These are phyloP conservation scores for Arctostaphylos glauca DNA, from an alignment of 148 eudicot species.

Conservation along the genomic window DNA sequence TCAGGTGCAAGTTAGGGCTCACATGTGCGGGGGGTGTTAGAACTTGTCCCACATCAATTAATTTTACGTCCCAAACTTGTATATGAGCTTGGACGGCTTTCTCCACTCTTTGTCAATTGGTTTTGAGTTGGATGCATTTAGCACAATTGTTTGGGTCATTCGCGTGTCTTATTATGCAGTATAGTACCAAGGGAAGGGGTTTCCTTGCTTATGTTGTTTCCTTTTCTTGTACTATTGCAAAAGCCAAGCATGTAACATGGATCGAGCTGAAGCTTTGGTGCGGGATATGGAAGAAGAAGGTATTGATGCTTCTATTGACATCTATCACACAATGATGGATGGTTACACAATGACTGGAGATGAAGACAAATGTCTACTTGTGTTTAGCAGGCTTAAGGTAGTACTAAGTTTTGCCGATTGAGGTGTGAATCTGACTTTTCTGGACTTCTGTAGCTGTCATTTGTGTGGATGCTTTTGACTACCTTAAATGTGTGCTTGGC, in stretches of 20 bases:
- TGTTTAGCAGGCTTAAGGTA: conserved; percentile 87
- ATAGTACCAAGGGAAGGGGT: background rate
- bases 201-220: background rate
- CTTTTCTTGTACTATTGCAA: conserved; percentile 11
- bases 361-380: conserved; percentile 83
- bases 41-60: no score
- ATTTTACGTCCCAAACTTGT: no score
- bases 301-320: conserved; percentile 89
- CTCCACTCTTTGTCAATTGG: background rate
- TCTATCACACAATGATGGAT: conserved; percentile 98
- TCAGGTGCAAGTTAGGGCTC: no score
- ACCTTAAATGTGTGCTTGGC: background rate
- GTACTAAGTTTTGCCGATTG: background rate
- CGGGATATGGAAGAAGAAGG: conserved; percentile 99
- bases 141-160: background rate
- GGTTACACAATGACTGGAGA: conserved; percentile 88
- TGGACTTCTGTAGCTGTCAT: background rate
- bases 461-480: background rate
- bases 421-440: background rate
- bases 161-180: background rate
- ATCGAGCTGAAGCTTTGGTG: conserved; percentile 84
- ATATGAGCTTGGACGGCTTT: no score
- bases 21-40: no score
- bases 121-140: background rate
- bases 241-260: conserved; percentile 77